These are phyloP conservation scores for Ustilago curta DNA, from an alignment of 1,284 basidiomycete genomes.

Conservation along the genomic window DNA sequence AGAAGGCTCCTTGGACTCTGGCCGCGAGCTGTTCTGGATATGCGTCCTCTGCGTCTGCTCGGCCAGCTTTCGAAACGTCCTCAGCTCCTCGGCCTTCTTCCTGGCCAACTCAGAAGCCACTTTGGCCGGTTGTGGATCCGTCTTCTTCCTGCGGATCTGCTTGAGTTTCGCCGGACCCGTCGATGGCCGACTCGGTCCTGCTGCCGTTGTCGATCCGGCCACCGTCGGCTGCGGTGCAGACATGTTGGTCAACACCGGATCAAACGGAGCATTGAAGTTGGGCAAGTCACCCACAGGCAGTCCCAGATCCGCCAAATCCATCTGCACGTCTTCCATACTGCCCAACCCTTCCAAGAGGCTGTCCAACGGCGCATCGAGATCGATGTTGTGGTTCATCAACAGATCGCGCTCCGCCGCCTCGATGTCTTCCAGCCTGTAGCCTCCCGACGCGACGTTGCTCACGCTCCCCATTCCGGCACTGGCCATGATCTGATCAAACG, in stretches of 20 bases:
- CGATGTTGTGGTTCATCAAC: conserved; percentile 47
- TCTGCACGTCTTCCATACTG: conserved; percentile 49
- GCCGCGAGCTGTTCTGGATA: conserved; percentile 34
- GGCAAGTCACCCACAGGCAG: conserved; percentile 31
- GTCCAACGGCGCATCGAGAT: conserved; percentile 55
- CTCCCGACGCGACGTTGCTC: conserved; percentile 14
- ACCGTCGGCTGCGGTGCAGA: conserved; percentile 1
- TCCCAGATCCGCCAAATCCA: conserved; percentile 44
- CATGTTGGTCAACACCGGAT: conserved; percentile 25
- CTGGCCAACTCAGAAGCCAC: conserved; percentile 41
- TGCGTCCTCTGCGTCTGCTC: conserved; percentile 52
- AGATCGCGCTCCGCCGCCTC: conserved; percentile 55
- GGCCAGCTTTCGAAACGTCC: conserved; percentile 39
- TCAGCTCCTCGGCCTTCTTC: conserved; percentile 48
- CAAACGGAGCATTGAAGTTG: conserved; percentile 51
- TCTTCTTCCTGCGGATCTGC: conserved; percentile 46
- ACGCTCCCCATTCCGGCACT: conserved; percentile 25
- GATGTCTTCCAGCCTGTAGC: conserved; percentile 51
- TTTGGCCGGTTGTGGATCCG: conserved; percentile 40
- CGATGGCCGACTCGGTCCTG: conserved; percentile 20
- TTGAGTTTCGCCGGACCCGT: conserved; percentile 31
- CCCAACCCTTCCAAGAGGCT: conserved; percentile 50
- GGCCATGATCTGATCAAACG: conserved; percentile 43
- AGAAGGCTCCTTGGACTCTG: conserved; percentile 34
- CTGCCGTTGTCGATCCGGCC: not conserved